Evolutionary conservation across 164 flowering plant species (phyloP), one percentile per base, ranked within the genome.

Genomic region (Buxus sempervirens): DNA sequence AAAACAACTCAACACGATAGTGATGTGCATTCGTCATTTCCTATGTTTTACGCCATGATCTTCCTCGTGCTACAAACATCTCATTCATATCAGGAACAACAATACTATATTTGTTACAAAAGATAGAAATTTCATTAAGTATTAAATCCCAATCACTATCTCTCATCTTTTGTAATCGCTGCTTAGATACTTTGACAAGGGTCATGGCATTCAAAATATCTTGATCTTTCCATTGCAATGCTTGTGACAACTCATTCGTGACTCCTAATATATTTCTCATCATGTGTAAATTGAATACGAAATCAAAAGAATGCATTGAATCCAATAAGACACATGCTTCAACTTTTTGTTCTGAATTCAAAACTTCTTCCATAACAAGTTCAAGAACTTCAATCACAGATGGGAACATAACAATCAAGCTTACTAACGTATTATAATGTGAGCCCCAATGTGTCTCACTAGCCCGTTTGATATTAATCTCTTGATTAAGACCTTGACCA

Each of bases 161-260:
- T 41, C 72, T 67, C 53, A 72, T n/a, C 0, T 3, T 10, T 63
- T 75, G 72, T 1, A 71, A 15, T 22, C 55, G 62, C 8, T 67
- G 2, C 22, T 67, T 72, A 19, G 69, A 22, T 19, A 54, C 10
- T 18, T 64, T 55, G 12, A 72, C 70, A 5, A 58, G 27, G 26
- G 28, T 5, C 74, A 75, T 75, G 15, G 69, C 72, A 62, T 71
- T 67, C 0, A 63, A 20, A 36, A 75, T 65, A 49, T 71, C 75
- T 67, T 75, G 72, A 57, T 61, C 67, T 56, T 65, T 61, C 53
- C 58, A 54, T 58, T 72, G 74, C 57, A 72, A 23, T 54, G 24
- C 62, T 62, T 66, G 42, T 23, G 70, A 72, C 18, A 75, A 55
- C 9, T 71, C 75, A 75, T 65, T 26, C 1, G 68, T 67, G 42